These are phyloP conservation scores for Calcarisporium arbuscula DNA, from an alignment of 2,329 filamentous ascomycete genomes.

Conservation along the genomic window DNA sequence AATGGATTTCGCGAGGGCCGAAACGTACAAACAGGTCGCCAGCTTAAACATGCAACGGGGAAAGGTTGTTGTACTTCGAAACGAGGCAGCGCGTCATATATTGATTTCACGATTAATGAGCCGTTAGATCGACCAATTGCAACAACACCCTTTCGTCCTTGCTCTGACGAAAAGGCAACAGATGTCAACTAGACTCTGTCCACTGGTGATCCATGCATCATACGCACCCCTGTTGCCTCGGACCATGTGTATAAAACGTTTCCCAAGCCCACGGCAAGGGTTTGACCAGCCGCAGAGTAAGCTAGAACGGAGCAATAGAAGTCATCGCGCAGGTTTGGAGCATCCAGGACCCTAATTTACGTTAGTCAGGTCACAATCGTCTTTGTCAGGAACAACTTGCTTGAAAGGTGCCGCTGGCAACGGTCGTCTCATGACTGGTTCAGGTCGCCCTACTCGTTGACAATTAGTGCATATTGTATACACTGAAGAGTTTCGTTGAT, in stretches of 20 bases:
- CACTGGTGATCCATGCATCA: constrained; percentile 26
- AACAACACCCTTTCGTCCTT: constrained; percentile 72
- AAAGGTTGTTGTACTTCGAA: constrained; percentile 69
- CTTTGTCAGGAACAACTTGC: constrained; percentile 34
- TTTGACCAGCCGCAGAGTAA: constrained; percentile 68
- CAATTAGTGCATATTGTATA: no score
- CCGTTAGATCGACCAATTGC: constrained; percentile 79
- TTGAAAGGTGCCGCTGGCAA: constrained; percentile 73
- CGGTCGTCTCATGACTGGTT: constrained; percentile 23
- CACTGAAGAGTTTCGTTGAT: no score
- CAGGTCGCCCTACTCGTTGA: constrained; percentile 12
- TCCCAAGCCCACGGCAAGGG: constrained; percentile 77
- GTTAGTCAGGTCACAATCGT: constrained; percentile 23
- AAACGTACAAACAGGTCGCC: constrained; percentile 58
- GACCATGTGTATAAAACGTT: constrained; percentile 85
- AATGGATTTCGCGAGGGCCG: constrained; percentile 46
- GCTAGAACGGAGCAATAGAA: constrained; percentile 92
- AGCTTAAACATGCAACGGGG: constrained; percentile 73
- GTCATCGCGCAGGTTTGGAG: constrained; percentile 83
- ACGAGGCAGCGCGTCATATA: constrained; percentile 61
- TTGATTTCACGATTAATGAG: constrained; percentile 69
- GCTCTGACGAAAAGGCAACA: constrained; percentile 78
- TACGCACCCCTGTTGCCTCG: constrained; percentile 59
- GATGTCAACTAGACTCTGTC: constrained; percentile 61
- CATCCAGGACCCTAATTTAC: constrained; percentile 68